Evolutionary conservation across 1,284 basidiomycete genomes (phyloP).

Genomic region (Apiotrichum gracile): DNA sequence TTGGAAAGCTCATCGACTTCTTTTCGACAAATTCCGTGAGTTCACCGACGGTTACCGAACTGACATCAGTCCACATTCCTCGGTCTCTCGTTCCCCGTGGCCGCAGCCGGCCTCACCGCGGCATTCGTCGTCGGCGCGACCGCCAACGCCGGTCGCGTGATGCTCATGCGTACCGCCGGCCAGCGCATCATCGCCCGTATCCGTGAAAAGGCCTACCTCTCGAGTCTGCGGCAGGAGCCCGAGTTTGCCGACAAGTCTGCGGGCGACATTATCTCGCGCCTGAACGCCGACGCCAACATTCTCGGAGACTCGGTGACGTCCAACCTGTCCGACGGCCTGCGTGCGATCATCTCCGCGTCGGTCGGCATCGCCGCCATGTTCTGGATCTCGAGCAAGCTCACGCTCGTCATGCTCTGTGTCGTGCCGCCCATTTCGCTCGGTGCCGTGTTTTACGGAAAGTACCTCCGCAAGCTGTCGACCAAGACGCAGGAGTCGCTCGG

Average conservation of each 20-base stretch:
- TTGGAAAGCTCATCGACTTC: conserved; percentile 87
- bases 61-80: conserved; percentile 62
- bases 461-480: conserved; percentile 84
- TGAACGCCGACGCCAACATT: conserved; percentile 88
- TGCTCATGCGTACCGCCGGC: conserved; percentile 81
- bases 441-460: conserved; percentile 93
- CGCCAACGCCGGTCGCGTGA: conserved; percentile 64
- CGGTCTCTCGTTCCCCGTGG: conserved; percentile 70
- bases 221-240: conserved; percentile 79
- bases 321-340: conserved; percentile 84
- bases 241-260: conserved; percentile 89
- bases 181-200: conserved; percentile 88
- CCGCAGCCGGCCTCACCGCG: conserved; percentile 65
- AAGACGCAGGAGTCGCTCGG: conserved; percentile 90
- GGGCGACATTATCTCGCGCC: conserved; percentile 85
- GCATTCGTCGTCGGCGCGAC: conserved; percentile 82
- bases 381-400: conserved; percentile 84
- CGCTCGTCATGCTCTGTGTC: conserved; percentile 84
- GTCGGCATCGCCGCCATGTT: conserved; percentile 94
- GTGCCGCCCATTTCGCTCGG: conserved; percentile 94
- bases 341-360: conserved; percentile 75
- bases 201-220: conserved; percentile 73
- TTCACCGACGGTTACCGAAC: background rate
- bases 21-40: conserved; percentile 71
- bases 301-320: conserved; percentile 91